Conservation (phyloP, 352 stramenopile species). For the Globisporangium paddicum region DNA sequence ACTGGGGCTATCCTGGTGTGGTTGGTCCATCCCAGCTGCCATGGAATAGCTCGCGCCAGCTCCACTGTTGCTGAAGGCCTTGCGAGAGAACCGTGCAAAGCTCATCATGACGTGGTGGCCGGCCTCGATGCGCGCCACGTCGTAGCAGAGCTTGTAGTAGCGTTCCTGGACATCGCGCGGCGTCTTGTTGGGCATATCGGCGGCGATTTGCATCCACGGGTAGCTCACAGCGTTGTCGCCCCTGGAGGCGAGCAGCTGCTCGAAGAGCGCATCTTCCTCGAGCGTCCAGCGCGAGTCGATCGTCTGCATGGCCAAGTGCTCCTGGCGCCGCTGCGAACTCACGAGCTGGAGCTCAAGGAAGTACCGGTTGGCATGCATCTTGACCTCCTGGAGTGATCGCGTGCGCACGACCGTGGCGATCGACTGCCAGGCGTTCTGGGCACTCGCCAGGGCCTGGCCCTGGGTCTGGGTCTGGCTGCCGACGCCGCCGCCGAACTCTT, state of each 20-base stretch:
- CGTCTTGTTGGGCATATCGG: slow-evolving; percentile 43
- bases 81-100: slow-evolving; percentile 24
- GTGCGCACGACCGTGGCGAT: slow-evolving; percentile 57
- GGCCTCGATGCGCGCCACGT: slow-evolving; percentile 65
- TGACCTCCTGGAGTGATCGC: slow-evolving; percentile 34
- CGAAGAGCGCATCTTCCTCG: slow-evolving; percentile 59
- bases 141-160: slow-evolving; percentile 74
- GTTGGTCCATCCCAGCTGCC: neutral
- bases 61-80: slow-evolving; percentile 7
- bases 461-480: neutral
- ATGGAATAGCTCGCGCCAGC: slow-evolving; percentile 3
- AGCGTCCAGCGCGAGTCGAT: slow-evolving; percentile 56
- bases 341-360: slow-evolving; percentile 48
- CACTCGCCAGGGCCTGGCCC: slow-evolving; percentile 25
- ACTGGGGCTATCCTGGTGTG: slow-evolving; percentile 6
- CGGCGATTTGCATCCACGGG: slow-evolving; percentile 57
- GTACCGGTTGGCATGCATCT: slow-evolving; percentile 46
- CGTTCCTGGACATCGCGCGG: slow-evolving; percentile 49
- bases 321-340: slow-evolving; percentile 30
- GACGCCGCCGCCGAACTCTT: slow-evolving; percentile 41
- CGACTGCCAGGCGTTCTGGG: slow-evolving; percentile 41
- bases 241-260: slow-evolving; percentile 43
- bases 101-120: slow-evolving; percentile 63
- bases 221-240: slow-evolving; percentile 27
- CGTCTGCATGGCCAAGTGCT: slow-evolving; percentile 49